Base-by-base conservation (phyloP, 106 monocot species). In the Dioscorea dumetorum region DNA sequence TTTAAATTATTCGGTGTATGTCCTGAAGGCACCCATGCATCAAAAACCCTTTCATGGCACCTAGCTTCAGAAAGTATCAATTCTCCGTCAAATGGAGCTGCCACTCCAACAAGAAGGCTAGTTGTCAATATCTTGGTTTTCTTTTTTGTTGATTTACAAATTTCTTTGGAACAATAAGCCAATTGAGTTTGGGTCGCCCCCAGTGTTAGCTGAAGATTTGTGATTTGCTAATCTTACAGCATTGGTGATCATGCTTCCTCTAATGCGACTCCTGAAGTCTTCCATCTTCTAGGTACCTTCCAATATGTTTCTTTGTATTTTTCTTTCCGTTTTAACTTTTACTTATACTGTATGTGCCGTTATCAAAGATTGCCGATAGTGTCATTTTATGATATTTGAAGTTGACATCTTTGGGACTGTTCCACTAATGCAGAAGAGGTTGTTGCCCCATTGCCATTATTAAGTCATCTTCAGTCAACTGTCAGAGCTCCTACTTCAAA, bases 21-120 rank as follows among this genome's bases (percentile, higher is more conserved):
- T 50, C 21, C 54, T 71, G 10, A 33, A 79, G 78, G 81, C 49
- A 78, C 69, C 48, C 66, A 70, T 75, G 71, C 85, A 70, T 79
- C 80, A 51, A 90, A 86, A 73, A 86, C 85, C 22, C 91, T 95
- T 76, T 88, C 75, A 4, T 95, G 94, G 87, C 88, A 85, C 83
- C 77, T 95, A 23, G 67, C 85, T 22, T 67, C 91, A 12, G 94
- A 95, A 69, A 74, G 69, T 33, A 77, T 60, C 3, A 28, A 28
- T 41, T 64, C 88, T 32, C 34, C 61, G 21, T 62, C 79, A 61
- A 81, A 68, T 74, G 75, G 76, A 72, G 24, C 76, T 66, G 16
- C 76, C 5, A 74, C 50, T 58, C 23, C 76, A 71, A 41, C 66
- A 67, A 59, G 28, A 32, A 32, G 67, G 94, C 64, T 80, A 79